phyloP scores from a whole-genome alignment of 352 stramenopile species.

The Blastocystis sp. region DNA sequence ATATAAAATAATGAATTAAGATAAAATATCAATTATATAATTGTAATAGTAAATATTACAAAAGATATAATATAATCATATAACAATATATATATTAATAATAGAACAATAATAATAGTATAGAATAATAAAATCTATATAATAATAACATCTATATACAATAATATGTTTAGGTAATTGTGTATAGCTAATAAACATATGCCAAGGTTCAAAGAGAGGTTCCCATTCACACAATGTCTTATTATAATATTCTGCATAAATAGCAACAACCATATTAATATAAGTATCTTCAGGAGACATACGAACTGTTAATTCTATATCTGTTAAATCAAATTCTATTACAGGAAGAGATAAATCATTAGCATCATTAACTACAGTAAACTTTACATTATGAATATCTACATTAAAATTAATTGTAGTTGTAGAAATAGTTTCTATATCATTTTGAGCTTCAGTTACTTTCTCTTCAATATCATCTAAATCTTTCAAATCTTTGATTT shows the following conservation, averaged over 20 bases:
- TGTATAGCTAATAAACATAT: no score
- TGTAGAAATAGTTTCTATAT: no score
- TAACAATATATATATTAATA: no score
- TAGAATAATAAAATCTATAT: no score
- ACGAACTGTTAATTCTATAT: neutral
- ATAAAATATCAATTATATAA: no score
- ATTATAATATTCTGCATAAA: slow-evolving; percentile 30
- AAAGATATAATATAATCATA: no score
- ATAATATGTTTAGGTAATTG: no score
- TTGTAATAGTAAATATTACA: no score
- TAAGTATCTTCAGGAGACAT: neutral
- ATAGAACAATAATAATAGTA: no score
- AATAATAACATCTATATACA: no score
- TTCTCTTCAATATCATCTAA: neutral
- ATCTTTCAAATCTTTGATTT: neutral
- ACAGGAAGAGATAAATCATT: slow-evolving; percentile 27
- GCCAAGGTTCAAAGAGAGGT: slow-evolving; percentile 22
- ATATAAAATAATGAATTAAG: no score
- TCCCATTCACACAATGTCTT: slow-evolving; percentile 12
- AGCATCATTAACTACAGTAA: slow-evolving; percentile 34
- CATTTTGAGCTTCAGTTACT: neutral
- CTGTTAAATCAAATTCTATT: slow-evolving; percentile 2
- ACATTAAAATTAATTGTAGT: slow-evolving; percentile 18
- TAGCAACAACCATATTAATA: neutral
- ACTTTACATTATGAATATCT: neutral